Base-by-base conservation (phyloP, 306 rosid species). In the Carpinus viminea region DNA sequence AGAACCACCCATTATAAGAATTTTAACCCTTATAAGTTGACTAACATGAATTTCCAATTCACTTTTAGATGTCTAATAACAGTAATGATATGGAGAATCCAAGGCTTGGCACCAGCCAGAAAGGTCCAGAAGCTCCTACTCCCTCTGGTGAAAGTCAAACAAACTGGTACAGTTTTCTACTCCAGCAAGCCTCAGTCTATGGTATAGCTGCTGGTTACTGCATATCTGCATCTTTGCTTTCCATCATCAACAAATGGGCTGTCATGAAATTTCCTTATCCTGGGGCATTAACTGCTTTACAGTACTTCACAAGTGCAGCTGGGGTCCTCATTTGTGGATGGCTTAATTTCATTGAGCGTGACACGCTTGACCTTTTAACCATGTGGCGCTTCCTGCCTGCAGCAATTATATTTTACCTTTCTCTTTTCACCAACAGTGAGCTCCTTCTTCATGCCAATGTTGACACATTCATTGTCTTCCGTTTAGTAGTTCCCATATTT, bases 171-270 rank as follows among this genome's bases (percentile, higher is more conserved):
- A 74, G 38, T 72, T 45, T 64, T 28, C 2, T 91, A 56, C 66
- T 81, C 51, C 90, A 84, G 72, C 93, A 87, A 24, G 76, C 81
- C 79, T 93, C 98, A 66, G 68, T 93, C 2, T 93, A 91, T 47
- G 91, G 98, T 47, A 81, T 93, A 34, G 98, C 96, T 38, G 91
- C 90, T 66, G 98, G 98, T 34, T 93, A 93, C 77, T 93, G 98
- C 82, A 74, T 93, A 56, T 93, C 98, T 47, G 98, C 98, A 18
- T 93, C 98, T 18, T 80, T 93, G 83, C 94, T 93, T 36, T 93
- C 98, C 46, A 91, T 93, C 60, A 93, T 93, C 76, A 93, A 91
- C 86, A 93, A 93, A 91, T 93, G 96, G 98, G 98, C 98, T 68
- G 83, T 93, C 28, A 87, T 91, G 94, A 91, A 91, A 82, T 93